Percentiles rank a stretch among this genome's conserved stretches.
Evolutionary conservation across 805 yeast species (phyloP).

Genomic region (Lipomyces sp.): DNA sequence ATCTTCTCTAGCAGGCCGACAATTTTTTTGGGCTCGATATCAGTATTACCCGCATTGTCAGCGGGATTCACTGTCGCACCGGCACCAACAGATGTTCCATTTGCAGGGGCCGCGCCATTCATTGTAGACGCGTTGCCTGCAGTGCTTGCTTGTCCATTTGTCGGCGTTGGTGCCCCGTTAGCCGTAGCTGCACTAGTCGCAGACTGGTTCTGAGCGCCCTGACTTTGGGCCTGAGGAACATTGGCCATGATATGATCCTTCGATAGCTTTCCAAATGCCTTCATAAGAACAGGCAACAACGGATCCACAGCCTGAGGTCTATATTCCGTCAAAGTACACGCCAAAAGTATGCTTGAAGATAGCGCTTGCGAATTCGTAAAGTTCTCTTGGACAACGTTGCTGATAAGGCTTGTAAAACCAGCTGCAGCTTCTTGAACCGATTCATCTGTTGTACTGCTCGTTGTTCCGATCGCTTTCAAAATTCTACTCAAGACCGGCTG

Average conservation of each 20-base stretch:
- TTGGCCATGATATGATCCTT: conserved; percentile 77
- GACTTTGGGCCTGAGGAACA: conserved; percentile 43
- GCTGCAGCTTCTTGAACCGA: conserved; percentile 61
- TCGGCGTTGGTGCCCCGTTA: conserved; percentile 1
- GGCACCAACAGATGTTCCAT: conserved; percentile 8
- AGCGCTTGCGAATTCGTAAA: conserved; percentile 61
- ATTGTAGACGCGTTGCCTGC: too few relatives aligned
- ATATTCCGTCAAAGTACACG: conserved; percentile 61
- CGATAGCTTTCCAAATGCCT: conserved; percentile 83
- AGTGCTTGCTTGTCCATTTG: too few relatives aligned
- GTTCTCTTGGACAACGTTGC: conserved; percentile 74
- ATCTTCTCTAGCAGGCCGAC: conserved; percentile 72
- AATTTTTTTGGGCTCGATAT: conserved; percentile 75
- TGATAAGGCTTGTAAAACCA: conserved; percentile 57
- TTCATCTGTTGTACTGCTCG: conserved; percentile 45
- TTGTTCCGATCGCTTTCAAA: conserved; percentile 59
- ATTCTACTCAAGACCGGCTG: conserved; percentile 72
- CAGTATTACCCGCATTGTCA: conserved; percentile 39
- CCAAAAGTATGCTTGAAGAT: conserved; percentile 78
- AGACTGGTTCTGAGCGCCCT: background rate
- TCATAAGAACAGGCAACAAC: conserved; percentile 70
- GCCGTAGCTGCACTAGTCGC: conserved; percentile 5
- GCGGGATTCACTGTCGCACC: conserved; percentile 3
- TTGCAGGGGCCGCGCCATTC: conserved; percentile 1
- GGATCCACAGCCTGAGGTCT: conserved; percentile 73